These are phyloP conservation scores for Ottelia alismoides DNA, from an alignment of 106 monocot species.

Conservation along the genomic window DNA sequence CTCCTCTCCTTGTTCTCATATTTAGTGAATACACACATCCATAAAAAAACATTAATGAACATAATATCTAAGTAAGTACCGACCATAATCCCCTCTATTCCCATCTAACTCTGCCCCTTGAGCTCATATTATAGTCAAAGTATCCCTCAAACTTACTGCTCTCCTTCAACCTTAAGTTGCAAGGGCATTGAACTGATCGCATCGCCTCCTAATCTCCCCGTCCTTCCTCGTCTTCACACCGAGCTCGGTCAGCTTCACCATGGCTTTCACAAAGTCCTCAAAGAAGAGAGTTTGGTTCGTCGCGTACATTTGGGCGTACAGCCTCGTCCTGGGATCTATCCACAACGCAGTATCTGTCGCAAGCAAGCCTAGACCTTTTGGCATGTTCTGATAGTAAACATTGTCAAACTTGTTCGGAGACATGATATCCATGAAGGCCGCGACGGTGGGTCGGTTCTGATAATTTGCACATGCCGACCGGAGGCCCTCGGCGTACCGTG, in stretches of 20 bases:
- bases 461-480: slow-evolving; percentile 40
- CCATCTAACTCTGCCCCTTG: too few relatives aligned
- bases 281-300: slow-evolving; percentile 38
- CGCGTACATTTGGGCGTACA: slow-evolving; percentile 26
- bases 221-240: slow-evolving; percentile 31
- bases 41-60: too few relatives aligned
- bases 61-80: too few relatives aligned
- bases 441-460: slow-evolving; percentile 20
- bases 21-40: too few relatives aligned
- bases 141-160: too few relatives aligned
- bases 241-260: slow-evolving; percentile 41
- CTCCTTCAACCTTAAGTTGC: too few relatives aligned
- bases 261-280: slow-evolving; percentile 39
- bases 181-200: slow-evolving; percentile 8
- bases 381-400: too few relatives aligned
- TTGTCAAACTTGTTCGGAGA: too few relatives aligned
- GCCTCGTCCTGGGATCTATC: slow-evolving; percentile 13
- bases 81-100: too few relatives aligned
- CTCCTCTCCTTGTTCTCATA: too few relatives aligned
- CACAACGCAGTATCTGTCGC: slow-evolving; percentile 25
- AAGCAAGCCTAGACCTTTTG: slow-evolving; percentile 26
- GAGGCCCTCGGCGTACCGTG: slow-evolving; percentile 29
- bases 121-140: too few relatives aligned
- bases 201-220: slow-evolving; percentile 35
- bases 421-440: slow-evolving; percentile 57